Evolutionary conservation across 495 filamentous ascomycete species (phyloP), one percentile per base, ranked within the genome.

Genomic region (Cryomyces minteri): DNA sequence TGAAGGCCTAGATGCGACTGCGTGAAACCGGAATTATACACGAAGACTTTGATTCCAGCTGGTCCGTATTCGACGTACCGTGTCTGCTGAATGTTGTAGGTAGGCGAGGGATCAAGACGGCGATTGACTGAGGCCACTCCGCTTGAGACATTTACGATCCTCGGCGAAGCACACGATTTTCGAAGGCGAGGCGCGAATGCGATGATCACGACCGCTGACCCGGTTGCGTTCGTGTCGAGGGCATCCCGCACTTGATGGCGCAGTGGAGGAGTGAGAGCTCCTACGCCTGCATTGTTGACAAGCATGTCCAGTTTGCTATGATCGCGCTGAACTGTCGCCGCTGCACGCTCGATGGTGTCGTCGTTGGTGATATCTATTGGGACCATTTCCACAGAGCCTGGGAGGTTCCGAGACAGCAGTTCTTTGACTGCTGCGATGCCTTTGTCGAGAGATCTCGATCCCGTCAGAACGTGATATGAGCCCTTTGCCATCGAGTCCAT

Each of bases 181-280:
- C 55, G 55, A 0, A 69, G 59, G 5, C 68, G 50, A 0, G 62
- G 58, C 18, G 62, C 41, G 38, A 68, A 67, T 0, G 62, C 62
- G 32, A 66, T 61, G 0, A 62, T 58, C 29, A 62, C 48, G 39
- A 58, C 50, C 3, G 54, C 54, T 1, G 62, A 56, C 12, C 67
- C 61, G 34, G 58, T 48, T 12, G 65, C 52, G 39, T 71, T 71
- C 2, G 56, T 60, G 12, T 58, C 53, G 46, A 68, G 58, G 10
- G 58, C 54, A 10, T 48, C 41, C 12, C 36, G 42, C 18, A 62
- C 44, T 7, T 47, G 48, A 5, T 62, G 51, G n/a, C 66, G 58
- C 29, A 49, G 45, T 10, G 44, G 47, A 5, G 48, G 39, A n/a
- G 46, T 38, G 5, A 42, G 43, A 31, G 32, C 43, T n/a, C 39